These are phyloP conservation scores for Cercospora canescens DNA, from an alignment of 2,329 filamentous ascomycete species.

Conservation along the genomic window DNA sequence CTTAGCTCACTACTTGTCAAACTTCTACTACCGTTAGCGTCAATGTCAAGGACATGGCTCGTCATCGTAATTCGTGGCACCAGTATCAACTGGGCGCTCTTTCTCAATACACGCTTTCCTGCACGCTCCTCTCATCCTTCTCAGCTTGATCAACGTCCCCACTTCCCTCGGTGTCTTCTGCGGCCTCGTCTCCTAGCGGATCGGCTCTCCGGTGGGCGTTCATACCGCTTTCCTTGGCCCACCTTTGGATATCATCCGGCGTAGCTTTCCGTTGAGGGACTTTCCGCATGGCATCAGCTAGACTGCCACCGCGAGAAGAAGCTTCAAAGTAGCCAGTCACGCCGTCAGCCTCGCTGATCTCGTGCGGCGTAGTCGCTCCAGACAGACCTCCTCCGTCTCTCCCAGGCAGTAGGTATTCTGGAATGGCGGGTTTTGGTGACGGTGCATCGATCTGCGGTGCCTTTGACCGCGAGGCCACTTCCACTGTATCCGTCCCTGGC, in stretches of 20 bases:
- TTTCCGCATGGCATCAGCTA: slow-evolving; percentile 35
- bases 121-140: slow-evolving; percentile 31
- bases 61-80: neutral
- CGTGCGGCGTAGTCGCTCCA: slow-evolving; percentile 38
- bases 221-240: slow-evolving; percentile 52
- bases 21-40: neutral
- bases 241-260: slow-evolving; percentile 38
- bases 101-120: slow-evolving; percentile 35
- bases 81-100: neutral
- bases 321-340: slow-evolving; percentile 33
- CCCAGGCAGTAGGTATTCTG: slow-evolving; percentile 29
- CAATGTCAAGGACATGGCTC: neutral
- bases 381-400: slow-evolving; percentile 37
- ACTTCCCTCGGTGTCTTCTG: slow-evolving; percentile 2
- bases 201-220: slow-evolving; percentile 46
- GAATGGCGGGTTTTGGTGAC: slow-evolving; percentile 11
- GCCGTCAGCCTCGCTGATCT: slow-evolving; percentile 40
- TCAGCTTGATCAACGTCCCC: slow-evolving; percentile 29
- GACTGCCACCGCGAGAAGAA: slow-evolving; percentile 35
- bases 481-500: neutral
- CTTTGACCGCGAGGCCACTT: neutral
- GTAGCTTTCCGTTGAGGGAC: slow-evolving; percentile 50
- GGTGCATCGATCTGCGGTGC: slow-evolving; percentile 6
- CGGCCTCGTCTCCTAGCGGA: slow-evolving; percentile 46
- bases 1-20: neutral